Percentiles rank a stretch among this genome's conserved stretches.
phyloP scores from a whole-genome alignment of 352 stramenopile species.

The Globisporangium carolinianum region DNA sequence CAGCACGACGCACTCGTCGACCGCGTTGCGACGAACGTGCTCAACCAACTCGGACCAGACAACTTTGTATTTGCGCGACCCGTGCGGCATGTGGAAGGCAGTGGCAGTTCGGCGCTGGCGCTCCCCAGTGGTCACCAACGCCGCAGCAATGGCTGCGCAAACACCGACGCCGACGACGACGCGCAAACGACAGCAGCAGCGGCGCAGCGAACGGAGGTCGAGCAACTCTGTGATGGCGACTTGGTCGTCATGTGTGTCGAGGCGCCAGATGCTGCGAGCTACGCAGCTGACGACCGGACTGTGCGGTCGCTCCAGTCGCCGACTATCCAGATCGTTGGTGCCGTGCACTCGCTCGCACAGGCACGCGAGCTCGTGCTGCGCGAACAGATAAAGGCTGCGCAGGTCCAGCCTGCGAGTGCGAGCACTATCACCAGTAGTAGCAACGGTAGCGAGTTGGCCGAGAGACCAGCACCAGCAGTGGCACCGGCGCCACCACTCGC shows the following conservation, averaged over 20 bases:
- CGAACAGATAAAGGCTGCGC: conserved; percentile 1
- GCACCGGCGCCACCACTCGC: background rate
- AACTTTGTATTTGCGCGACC: conserved; percentile 70
- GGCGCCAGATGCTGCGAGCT: background rate
- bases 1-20: conserved; percentile 8
- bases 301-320: conserved; percentile 15
- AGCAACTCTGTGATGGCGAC: conserved; percentile 20
- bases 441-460: background rate
- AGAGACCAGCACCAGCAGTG: background rate
- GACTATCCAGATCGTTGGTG: conserved; percentile 23
- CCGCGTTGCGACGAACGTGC: conserved; percentile 14
- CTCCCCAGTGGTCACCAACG: background rate
- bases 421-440: background rate
- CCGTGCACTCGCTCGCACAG: conserved; percentile 2
- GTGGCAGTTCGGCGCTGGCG: background rate
- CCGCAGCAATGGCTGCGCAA: background rate
- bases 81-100: background rate
- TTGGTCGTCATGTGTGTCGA: conserved; percentile 26
- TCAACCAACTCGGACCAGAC: conserved; percentile 51
- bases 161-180: background rate
- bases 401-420: background rate
- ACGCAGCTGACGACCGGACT: background rate
- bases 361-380: conserved; percentile 14
- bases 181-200: too few relatives aligned
- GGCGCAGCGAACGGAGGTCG: background rate